Evolutionary conservation across 2,329 filamentous ascomycete genomes (phyloP), one percentile per base, ranked within the genome.

Genomic region (Pseudogymnoascus verrucosus): DNA sequence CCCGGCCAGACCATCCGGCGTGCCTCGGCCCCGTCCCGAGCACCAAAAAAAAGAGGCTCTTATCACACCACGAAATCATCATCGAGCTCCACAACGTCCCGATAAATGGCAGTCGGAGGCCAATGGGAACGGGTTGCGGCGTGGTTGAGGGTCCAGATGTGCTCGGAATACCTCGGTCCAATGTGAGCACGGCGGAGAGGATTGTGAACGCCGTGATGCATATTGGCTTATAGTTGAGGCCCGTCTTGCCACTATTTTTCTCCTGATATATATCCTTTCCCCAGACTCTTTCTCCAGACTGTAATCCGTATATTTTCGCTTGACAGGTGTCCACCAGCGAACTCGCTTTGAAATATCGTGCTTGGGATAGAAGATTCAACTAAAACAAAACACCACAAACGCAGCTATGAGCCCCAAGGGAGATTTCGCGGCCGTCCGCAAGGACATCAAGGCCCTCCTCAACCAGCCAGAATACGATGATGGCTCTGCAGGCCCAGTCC

Each of bases 401-500:
- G 26, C 47, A 57, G 26, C 47, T 7, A 57, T 57, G 47, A 57
- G 47, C 47, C 26, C 47, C 47, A 83, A 84, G 71, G 86, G 89
- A 42, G 89, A 90, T 76, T 81, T 89, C 68, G 81, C 82, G 54
- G 78, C 80, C 42, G 84, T 86, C 68, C 79, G 79, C 60, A 78
- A 79, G 68, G 82, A 84, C 68, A 81, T 86, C 62, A 75, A 74
- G 65, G 76, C 76, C 26, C 78, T 85, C 63, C 75, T 86, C 57
- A 76, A 82, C 65, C 83, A 87, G 71, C 84, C 85, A 21, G 82
- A 78, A 67, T 88, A 87, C 72, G 85, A 88, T 68, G 85, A 88
- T 74, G 85, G 85, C 16, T 85, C 82, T 64, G 83, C 83, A 31
- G 85, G 84, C 1, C 85, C 85, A 0, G 82, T 88, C 0, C 80